These are phyloP conservation scores for Penicillium sp. DNA, from an alignment of 2,329 filamentous ascomycete species.

Conservation along the genomic window DNA sequence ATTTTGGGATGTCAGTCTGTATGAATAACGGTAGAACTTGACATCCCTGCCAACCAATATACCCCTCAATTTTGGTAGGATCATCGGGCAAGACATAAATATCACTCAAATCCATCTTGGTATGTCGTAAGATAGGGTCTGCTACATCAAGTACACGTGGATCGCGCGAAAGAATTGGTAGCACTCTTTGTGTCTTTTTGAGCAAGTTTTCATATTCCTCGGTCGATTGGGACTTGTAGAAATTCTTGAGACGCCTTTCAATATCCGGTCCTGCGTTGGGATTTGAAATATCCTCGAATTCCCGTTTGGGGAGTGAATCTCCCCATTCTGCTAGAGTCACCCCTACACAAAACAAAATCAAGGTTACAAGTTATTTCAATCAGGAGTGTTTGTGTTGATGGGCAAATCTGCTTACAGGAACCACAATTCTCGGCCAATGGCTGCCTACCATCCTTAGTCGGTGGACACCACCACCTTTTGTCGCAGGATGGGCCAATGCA, in stretches of 20 bases:
- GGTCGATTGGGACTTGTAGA: slow-evolving; percentile 16
- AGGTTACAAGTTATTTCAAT: too few species aligned
- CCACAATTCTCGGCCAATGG: neutral
- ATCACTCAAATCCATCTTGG: slow-evolving; percentile 29
- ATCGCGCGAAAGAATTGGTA: slow-evolving; percentile 22
- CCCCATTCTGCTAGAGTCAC: neutral
- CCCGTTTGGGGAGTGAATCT: neutral
- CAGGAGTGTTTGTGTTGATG: too few species aligned
- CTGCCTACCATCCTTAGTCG: neutral
- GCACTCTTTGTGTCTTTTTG: slow-evolving; percentile 11
- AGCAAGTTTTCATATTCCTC: slow-evolving; percentile 23
- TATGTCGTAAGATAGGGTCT: slow-evolving; percentile 24
- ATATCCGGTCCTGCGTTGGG: neutral
- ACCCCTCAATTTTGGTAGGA: slow-evolving; percentile 24
- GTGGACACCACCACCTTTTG: neutral
- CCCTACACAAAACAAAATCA: neutral
- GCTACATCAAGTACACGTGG: slow-evolving; percentile 15
- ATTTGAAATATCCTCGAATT: neutral
- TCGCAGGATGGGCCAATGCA: neutral
- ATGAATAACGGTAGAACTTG: slow-evolving; percentile 26
- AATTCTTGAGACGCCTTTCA: neutral
- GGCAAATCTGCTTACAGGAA: neutral
- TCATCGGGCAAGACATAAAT: slow-evolving; percentile 28
- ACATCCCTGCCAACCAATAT: slow-evolving; percentile 33
- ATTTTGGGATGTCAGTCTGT: slow-evolving; percentile 27